A percentile compares a stretch with the other conserved stretches of the same genome.
Evolutionary conservation across 2,329 filamentous ascomycete species (phyloP).

Genomic region (Fusarium sp.): DNA sequence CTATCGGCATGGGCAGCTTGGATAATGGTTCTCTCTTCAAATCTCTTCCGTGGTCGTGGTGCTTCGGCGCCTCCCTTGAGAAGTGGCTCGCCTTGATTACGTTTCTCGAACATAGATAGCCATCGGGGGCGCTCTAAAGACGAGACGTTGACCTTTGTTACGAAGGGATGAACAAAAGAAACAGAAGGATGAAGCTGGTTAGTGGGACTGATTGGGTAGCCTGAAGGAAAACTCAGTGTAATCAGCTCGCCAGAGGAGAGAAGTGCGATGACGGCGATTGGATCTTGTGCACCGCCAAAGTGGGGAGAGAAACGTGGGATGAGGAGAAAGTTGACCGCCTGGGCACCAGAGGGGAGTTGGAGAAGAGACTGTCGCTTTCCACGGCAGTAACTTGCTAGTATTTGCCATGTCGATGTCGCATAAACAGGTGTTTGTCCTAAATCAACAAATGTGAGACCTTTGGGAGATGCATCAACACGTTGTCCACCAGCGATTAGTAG

Average conservation of each 20-base stretch:
- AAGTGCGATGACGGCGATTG: constrained; percentile 83
- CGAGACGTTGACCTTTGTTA: constrained; percentile 77
- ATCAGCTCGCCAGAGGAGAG: constrained; percentile 89
- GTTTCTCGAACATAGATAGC: constrained; percentile 89
- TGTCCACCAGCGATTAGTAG: constrained; percentile 87
- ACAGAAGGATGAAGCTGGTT: constrained; percentile 92
- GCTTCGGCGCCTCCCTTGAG: constrained; percentile 83
- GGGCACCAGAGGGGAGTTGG: constrained; percentile 79
- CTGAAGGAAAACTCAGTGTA: constrained; percentile 91
- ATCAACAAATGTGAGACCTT: constrained; percentile 89
- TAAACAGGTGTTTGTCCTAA: constrained; percentile 90
- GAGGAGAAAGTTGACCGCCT: constrained; percentile 82
- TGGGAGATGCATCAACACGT: constrained; percentile 71
- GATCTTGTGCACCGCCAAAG: constrained; percentile 89
- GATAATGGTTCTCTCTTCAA: constrained; percentile 85
- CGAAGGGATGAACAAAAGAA: constrained; percentile 90
- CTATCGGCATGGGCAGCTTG: constrained; percentile 91
- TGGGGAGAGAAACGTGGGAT: constrained; percentile 86
- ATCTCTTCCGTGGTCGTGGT: constrained; percentile 75
- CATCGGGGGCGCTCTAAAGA: constrained; percentile 82
- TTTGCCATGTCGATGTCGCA: constrained; percentile 89
- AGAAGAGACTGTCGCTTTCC: constrained; percentile 79
- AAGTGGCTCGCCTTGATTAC: constrained; percentile 80
- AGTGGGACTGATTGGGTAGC: constrained; percentile 89
- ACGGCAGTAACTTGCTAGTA: constrained; percentile 80